Evolutionary conservation across 176 grass and related monocot genomes (phyloP), one percentile per base, ranked within the genome.

Genomic region (Cenchrus purpureus): DNA sequence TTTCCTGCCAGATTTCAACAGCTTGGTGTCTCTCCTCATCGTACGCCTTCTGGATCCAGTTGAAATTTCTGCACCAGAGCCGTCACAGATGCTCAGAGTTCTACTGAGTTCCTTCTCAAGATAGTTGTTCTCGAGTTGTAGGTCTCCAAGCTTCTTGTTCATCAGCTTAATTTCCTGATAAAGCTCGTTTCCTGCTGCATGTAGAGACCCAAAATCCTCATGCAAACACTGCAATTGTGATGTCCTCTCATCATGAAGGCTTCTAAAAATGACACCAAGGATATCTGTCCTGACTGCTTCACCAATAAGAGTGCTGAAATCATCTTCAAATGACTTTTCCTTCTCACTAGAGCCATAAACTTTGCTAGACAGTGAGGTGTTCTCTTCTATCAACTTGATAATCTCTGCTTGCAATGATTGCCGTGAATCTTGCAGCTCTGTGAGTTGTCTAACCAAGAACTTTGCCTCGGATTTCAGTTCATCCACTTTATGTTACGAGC

Each of bases 381-480:
- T 99, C 87, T 91, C 97, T 67, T 91, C 90, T 49, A 85, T 80
- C 61, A 99, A 63, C 83, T 90, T 94, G 66, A 85, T 78, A 17
- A 94, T 87, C 69, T 96, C 90, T 51, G 64, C 84, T 75, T 99
- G 97, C 73, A 94, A 59, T 44, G 76, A 87, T 40, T 91, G 81
- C 0, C 90, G 91, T 32, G 88, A 90, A 55, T 91, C 88, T 57
- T 96, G 97, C 71, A 99, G 82, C 70, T 96, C 91, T 1, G 91
- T 68, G 56, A 99, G 75, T 77, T 94, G 93, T 53, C 88, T 69
- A 69, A 94, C 84, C 71, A 96, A 87, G 83, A 92, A 89, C 76
- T 94, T 93, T 20, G 90, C 80, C 77, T 99, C 97, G 13, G 84
- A 52, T 68, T 93, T 92, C 77, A 96, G 34, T 65, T 92, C 91